Conservation (phyloP, 1,284 basidiomycete genomes). For the Termitomyces sp. region DNA sequence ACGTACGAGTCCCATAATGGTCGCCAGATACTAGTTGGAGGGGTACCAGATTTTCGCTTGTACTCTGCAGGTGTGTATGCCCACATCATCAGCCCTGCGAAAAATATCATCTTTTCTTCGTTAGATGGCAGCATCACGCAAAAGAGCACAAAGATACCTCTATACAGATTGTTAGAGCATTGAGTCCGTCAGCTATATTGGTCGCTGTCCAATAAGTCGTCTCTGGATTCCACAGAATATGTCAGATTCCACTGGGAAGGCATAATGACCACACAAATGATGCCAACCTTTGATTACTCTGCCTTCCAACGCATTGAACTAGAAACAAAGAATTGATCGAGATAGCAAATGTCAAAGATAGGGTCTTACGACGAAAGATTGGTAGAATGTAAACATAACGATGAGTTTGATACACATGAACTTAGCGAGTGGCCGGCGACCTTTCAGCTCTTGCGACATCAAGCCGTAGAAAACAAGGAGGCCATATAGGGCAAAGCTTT, state of each 20-base stretch:
- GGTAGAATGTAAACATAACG: constrained; percentile 83
- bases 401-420: constrained; percentile 82
- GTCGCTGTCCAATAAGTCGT: constrained; percentile 76
- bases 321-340: neutral
- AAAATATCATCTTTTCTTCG: constrained; percentile 71
- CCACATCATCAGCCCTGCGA: constrained; percentile 75
- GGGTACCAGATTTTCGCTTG: constrained; percentile 26
- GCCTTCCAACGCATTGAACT: constrained; percentile 60
- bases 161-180: constrained; percentile 75
- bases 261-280: neutral
- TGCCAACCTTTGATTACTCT: constrained; percentile 53
- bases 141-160: constrained; percentile 45
- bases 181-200: constrained; percentile 78
- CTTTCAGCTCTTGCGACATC: constrained; percentile 70
- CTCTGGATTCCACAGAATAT: constrained; percentile 27
- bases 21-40: constrained; percentile 48
- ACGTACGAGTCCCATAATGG: constrained; percentile 71
- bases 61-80: constrained; percentile 76
- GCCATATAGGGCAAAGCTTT: constrained; percentile 73
- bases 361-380: constrained; percentile 59
- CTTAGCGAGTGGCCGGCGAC: constrained; percentile 75
- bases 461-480: constrained; percentile 79
- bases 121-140: constrained; percentile 1
- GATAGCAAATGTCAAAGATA: neutral
- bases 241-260: neutral